Base-by-base conservation (phyloP, 441 rosid genomes). In the Adansonia grandidieri region DNA sequence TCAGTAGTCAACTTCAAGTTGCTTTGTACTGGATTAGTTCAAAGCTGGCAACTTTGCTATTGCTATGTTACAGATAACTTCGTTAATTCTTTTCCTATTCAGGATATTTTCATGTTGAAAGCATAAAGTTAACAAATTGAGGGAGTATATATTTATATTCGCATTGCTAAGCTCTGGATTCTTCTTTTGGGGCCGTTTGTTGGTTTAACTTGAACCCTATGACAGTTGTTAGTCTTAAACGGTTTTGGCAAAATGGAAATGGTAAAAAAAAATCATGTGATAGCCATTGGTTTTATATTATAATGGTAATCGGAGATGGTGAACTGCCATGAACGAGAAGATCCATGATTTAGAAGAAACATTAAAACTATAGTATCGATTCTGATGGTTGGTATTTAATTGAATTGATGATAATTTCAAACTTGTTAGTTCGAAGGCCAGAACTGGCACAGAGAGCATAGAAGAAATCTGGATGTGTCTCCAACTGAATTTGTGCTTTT, bases 301-400 rank as follows among this genome's bases (percentile, higher is more conserved):
- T 32, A 32, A 32, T 32, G 67, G 44, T 28, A 28, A 44, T 24
- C 8, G 44, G 45, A 24, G 42, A 61, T 1, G 42, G 17, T 61
- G 37, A 61, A 61, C 13, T 11, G 66, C n/a, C 67, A 62, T 66
- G 24, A 61, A 61, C 24, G 6, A 61, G 40, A 61, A 22, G 65
- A 24, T 61, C 37, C 11, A 9, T 58, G 28, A 37, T 4, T 65
- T 2, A 17, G 70, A 65, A 42, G 5, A 8, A 17, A 42, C 14
- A 42, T 42, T 40, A 65, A 24, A 65, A 3, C 13, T 40, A 3
- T 42, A 17, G 24, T 44, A 40, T 65, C 9, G 50, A 65, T 8
- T 44, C 14, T 65, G 48, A 15, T 65, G 70, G 70, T 20, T 65
- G 5, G 5, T 64, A 15, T 63, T 63, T 63, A 63, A 63, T 32